Base-by-base conservation (phyloP, 257 asterid species). In the Paraleonurus japonicus region DNA sequence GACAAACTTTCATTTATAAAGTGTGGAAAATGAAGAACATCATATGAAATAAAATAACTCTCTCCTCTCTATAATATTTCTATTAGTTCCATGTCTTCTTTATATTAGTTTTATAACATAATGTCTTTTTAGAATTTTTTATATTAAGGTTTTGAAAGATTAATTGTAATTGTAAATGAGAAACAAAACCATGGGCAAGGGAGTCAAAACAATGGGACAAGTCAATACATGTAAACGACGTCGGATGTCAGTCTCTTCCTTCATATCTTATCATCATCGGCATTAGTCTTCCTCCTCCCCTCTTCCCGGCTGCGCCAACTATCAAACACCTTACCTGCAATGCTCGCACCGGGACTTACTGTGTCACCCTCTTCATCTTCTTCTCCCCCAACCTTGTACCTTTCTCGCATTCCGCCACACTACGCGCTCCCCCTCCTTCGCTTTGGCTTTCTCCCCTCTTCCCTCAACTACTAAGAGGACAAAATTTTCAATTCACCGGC, bases 301-400 rank as follows among this genome's bases (percentile, higher is more conserved):
- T 12, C 17, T 16, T 67, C 27, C 15, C 76, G 4, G 75, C 75
- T 51, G 63, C 55, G 43, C 75, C 72, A n/a, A 19, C 47, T 60
- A 43, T 39, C 73, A 65, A 60, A 65, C 82, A 64, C 73, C 57
- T 64, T 59, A 12, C 76, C 76, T 61, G 75, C 84, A 63, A 83
- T 83, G 88, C 75, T 66, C 50, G 62, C 72, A 5, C 75, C 81
- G 7, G 19, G 70, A 16, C 74, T 78, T 6, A 23, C 74, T 41
- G 60, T 75, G 23, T 20, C 83, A 0, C 39, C 78, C 5, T 37
- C 83, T 12, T 35, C 85, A 28, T 69, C 75, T 19, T 2, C 48
- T 0, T 32, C 37, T 33, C 69, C 32, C 22, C 67, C 68, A 20
- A 63, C 64, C 47, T 55, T 2, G 19, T 71, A 23, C 76, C 82